A percentile compares a stretch with the other conserved stretches of the same genome.
phyloP scores from a whole-genome alignment of 2,329 filamentous ascomycete species.

The Paracamarosporium sp. region DNA sequence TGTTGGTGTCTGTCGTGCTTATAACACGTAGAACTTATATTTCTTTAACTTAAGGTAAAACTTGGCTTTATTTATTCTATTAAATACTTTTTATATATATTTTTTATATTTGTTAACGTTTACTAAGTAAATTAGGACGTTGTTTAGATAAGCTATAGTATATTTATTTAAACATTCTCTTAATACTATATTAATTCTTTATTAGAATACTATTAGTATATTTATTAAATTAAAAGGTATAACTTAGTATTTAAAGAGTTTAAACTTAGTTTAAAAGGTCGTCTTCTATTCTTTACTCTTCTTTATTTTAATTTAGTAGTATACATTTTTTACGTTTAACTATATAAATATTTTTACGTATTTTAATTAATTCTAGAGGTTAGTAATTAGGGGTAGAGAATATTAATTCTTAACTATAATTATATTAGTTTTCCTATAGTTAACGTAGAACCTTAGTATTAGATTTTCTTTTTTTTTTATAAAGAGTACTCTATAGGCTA shows the following conservation, averaged over 20 bases:
- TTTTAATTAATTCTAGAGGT: background rate
- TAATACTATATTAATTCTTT: conserved; percentile 19
- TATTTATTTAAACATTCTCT: conserved; percentile 8
- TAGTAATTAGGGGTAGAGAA: background rate
- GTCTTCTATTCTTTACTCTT: conserved; percentile 11
- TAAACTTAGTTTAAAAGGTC: conserved; percentile 13
- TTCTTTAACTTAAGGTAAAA: background rate
- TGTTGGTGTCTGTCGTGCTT: no score
- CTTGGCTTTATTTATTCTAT: background rate
- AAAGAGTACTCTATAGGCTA: background rate
- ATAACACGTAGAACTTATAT: conserved; percentile 1
- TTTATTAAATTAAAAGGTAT: conserved; percentile 22
- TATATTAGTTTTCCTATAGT: background rate
- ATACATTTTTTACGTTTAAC: background rate
- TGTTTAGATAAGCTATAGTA: conserved; percentile 21
- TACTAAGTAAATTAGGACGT: conserved; percentile 17
- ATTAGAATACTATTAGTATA: conserved; percentile 14
- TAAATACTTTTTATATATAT: background rate
- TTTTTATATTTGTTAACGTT: background rate
- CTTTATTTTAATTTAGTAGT: background rate
- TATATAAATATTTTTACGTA: background rate
- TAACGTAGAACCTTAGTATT: background rate
- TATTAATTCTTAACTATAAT: background rate
- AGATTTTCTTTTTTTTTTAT: background rate
- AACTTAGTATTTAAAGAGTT: conserved; percentile 18